A percentile compares a stretch with the other conserved stretches of the same genome.
phyloP scores from a whole-genome alignment of 2,329 filamentous ascomycete species.

The Aspergillus carbonarius region DNA sequence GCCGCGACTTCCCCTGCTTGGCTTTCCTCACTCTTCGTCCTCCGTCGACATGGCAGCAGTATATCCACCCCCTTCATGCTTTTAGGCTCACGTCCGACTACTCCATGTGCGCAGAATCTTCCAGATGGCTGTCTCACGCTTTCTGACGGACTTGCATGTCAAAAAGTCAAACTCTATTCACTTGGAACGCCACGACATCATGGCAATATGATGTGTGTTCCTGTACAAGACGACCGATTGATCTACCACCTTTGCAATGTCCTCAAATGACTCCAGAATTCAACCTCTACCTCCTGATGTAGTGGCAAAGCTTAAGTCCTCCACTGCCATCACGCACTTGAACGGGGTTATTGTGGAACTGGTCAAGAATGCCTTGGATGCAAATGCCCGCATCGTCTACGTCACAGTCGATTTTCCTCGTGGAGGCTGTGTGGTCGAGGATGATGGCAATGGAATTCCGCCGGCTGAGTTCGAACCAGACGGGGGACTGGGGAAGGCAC shows the following conservation, averaged over 20 bases:
- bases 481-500: conserved; percentile 70
- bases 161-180: background rate
- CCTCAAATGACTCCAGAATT: conserved; percentile 48
- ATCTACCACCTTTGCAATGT: conserved; percentile 20
- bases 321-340: conserved; percentile 72
- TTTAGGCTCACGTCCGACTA: background rate
- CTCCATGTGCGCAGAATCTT: background rate
- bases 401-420: conserved; percentile 71
- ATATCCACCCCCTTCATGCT: background rate
- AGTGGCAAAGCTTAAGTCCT: conserved; percentile 78
- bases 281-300: conserved; percentile 68
- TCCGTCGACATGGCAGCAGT: background rate
- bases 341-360: conserved; percentile 70
- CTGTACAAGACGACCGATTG: background rate
- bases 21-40: background rate
- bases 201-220: conserved; percentile 4
- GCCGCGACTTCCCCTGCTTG: conserved; percentile 9
- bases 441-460: conserved; percentile 77
- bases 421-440: conserved; percentile 77
- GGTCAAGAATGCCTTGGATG: conserved; percentile 82
- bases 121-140: background rate
- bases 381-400: conserved; percentile 65
- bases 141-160: background rate
- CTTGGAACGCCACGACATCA: background rate
- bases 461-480: conserved; percentile 67